phyloP scores from a whole-genome alignment of 306 rosid genomes.

The Castanea mollissima region DNA sequence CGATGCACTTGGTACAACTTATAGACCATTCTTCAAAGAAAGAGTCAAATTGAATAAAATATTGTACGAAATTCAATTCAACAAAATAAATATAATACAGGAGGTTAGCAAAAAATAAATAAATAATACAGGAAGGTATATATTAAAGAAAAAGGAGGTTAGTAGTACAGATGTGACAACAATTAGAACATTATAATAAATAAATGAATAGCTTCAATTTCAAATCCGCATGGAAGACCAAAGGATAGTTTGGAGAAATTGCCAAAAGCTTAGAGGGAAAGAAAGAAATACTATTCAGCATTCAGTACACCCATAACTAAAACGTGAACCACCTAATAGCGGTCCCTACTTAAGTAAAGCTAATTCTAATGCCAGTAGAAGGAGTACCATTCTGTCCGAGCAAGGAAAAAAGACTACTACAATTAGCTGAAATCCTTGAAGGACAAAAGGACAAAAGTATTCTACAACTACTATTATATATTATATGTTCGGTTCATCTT shows the following conservation, averaged over 20 bases:
- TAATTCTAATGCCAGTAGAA: not conserved
- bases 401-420: not conserved
- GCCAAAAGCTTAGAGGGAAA: not conserved
- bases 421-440: not conserved
- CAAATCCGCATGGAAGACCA: not conserved
- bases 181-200: not conserved
- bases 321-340: slow-evolving; percentile 7
- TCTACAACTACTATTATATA: not conserved
- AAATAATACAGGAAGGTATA: not conserved
- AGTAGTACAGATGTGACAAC: not conserved
- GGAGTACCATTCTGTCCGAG: not conserved
- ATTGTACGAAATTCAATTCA: too few species aligned
- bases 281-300: not conserved
- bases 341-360: not conserved
- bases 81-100: too few species aligned
- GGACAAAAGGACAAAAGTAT: not conserved
- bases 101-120: too few species aligned
- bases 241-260: not conserved
- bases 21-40: too few species aligned
- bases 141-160: not conserved
- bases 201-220: slow-evolving; percentile 2
- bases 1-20: too few species aligned
- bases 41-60: too few species aligned
- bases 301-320: not conserved
- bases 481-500: not conserved